Base-by-base conservation (phyloP, 805 yeast genomes). In the Ogataea degrootiae region DNA sequence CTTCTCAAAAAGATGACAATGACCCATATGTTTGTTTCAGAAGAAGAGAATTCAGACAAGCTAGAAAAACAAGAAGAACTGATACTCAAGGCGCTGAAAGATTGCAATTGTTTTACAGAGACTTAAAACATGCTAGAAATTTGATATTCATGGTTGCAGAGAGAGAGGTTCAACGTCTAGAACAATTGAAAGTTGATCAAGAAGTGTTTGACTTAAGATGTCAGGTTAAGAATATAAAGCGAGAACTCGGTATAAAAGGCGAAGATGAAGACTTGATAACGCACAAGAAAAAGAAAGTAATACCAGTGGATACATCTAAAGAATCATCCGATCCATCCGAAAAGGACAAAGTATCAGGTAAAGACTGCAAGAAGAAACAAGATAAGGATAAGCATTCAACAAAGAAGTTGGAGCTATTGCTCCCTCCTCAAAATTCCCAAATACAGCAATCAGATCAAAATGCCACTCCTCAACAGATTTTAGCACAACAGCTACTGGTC, bases 11-110 rank as follows among this genome's bases (percentile, higher is more conserved):
- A 60, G 97, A 91, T 59, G 97, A 91, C 59, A 79, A 78, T 50
- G 97, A 94, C 65, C 98, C 99, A 1, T 94, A 94, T 66, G 85
- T 89, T 37, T 89, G 97, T 70, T 94, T 94, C 73, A 80, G 99
- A 60, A 82, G 97, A 56, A 85, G 99, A 66, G 98, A 91, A 61
- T 85, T 89, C 54, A 81, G 99, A 55, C 97, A 87, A 62, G 94
- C 95, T 31, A 85, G 99, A 66, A 94, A 94, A 66, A 94, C 99
- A 0, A 81, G 99, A 66, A 80, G 98, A 54, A 87, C 97, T 0
- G 99, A 94, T 69, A 79, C 87, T 34, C 87, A 89, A 57, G 89
- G 94, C 56, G 84, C 90, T 14, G 97, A 91, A 65, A 80, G 91
- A 54, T 72, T 94, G 43, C 76, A 94, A 21, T 64, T 78, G 47